phyloP scores from a whole-genome alignment of 495 filamentous ascomycete genomes.

The Trichocladium antarcticum region DNA sequence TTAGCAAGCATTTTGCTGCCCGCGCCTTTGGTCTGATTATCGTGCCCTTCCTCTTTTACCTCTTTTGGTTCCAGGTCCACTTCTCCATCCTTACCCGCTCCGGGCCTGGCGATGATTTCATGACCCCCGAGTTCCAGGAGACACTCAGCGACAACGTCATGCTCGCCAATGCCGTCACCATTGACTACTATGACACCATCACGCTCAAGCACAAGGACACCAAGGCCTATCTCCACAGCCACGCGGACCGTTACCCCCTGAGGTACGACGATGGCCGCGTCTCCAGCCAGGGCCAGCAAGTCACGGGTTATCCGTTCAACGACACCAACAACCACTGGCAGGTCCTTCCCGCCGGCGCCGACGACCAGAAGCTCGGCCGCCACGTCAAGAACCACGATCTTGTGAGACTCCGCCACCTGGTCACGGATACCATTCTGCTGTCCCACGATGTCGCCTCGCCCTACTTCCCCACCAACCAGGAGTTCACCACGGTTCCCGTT shows the following conservation, averaged over 20 bases:
- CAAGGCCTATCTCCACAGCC: slow-evolving; percentile 89
- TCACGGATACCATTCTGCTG: slow-evolving; percentile 76
- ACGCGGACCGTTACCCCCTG: slow-evolving; percentile 77
- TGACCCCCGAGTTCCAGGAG: slow-evolving; percentile 96
- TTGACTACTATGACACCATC: slow-evolving; percentile 84
- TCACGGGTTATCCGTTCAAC: slow-evolving; percentile 94
- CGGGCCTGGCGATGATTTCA: slow-evolving; percentile 95
- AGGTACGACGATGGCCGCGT: slow-evolving; percentile 96
- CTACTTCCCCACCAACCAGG: slow-evolving; percentile 93
- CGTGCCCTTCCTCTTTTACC: slow-evolving; percentile 91
- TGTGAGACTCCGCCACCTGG: slow-evolving; percentile 75
- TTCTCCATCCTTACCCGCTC: slow-evolving; percentile 81
- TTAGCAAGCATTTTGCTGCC: slow-evolving; percentile 82
- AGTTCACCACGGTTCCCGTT: slow-evolving; percentile 75
- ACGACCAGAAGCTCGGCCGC: slow-evolving; percentile 44
- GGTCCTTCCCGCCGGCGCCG: slow-evolving; percentile 55
- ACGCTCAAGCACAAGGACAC: slow-evolving; percentile 92
- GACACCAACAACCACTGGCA: slow-evolving; percentile 99
- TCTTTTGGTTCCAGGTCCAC: slow-evolving; percentile 99
- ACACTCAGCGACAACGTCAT: slow-evolving; percentile 89
- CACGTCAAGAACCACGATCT: slow-evolving; percentile 76
- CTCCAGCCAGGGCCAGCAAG: slow-evolving; percentile 94
- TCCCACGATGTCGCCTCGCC: slow-evolving; percentile 99
- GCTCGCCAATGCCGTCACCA: slow-evolving; percentile 69
- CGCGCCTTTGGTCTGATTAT: slow-evolving; percentile 72